Evolutionary conservation across 352 stramenopile genomes (phyloP).

Genomic region (Phytopythium kandeliae): DNA sequence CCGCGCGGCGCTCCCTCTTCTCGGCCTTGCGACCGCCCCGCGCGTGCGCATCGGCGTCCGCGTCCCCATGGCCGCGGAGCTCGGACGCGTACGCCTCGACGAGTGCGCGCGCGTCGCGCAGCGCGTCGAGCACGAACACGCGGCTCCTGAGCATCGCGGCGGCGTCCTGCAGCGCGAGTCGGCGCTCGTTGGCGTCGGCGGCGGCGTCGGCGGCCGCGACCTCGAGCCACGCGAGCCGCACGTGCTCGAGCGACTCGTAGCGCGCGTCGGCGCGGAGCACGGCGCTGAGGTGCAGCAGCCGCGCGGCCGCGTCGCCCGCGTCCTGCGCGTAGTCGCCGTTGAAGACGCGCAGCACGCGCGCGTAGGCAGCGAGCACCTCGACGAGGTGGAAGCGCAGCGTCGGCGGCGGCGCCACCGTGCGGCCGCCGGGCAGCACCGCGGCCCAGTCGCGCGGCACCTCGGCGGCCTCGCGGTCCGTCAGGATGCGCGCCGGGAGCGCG

Average conservation of each 20-base stretch:
- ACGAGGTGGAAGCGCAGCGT: slow-evolving; percentile 53
- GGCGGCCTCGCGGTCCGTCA: slow-evolving; percentile 29
- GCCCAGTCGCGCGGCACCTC: slow-evolving; percentile 30
- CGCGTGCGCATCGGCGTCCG: too few species aligned
- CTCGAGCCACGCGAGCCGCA: slow-evolving; percentile 34
- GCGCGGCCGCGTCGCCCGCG: slow-evolving; percentile 30
- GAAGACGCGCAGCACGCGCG: slow-evolving; percentile 59
- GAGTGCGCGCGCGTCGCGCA: slow-evolving; percentile 43
- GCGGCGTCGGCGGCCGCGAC: neutral
- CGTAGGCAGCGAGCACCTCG: slow-evolving; percentile 68
- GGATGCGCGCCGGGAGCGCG: slow-evolving; percentile 40
- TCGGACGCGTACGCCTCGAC: slow-evolving; percentile 27
- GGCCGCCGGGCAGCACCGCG: slow-evolving; percentile 21
- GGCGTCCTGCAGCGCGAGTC: slow-evolving; percentile 35
- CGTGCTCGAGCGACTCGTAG: slow-evolving; percentile 40
- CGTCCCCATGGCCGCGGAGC: slow-evolving; percentile 5
- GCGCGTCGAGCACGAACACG: slow-evolving; percentile 63
- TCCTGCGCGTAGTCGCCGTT: slow-evolving; percentile 76
- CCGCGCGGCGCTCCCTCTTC: slow-evolving; percentile 15
- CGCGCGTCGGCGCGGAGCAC: slow-evolving; percentile 45
- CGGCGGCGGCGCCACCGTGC: slow-evolving; percentile 29
- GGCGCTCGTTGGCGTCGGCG: neutral
- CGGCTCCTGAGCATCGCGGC: slow-evolving; percentile 24
- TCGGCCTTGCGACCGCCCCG: slow-evolving; percentile 8
- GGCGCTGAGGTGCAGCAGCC: slow-evolving; percentile 36